Evolutionary conservation across 768 basidiomycete genomes (phyloP), one percentile per base, ranked within the genome.

Genomic region (Crassisporium funariophilum): DNA sequence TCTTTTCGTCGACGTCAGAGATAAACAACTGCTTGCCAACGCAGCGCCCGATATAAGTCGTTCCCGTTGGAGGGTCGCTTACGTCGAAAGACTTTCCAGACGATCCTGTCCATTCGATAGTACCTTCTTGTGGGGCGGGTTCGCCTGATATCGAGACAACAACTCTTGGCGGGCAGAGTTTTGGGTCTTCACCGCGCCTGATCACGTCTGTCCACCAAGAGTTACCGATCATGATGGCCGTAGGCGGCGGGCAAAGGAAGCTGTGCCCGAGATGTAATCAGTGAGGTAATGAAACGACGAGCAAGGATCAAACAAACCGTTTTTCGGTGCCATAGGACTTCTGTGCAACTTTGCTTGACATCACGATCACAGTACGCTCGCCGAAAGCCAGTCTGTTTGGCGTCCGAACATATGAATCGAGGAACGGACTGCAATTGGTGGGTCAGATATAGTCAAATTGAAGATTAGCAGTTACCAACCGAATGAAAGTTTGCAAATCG

Each of bases 281-380:
- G 52, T n/a, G 41, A 47, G 43, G 15, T 29, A 41, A 31, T 19
- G 10, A 36, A 41, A 45, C 40, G 31, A 40, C 24, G 19, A 29
- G 10, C 24, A 17, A 35, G 16, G 36, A 47, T 46, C 25, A 22
- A 29, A 59, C 75, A 36, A 50, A 88, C 88, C 95, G 80, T 67
- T 97, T 97, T 67, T 98, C 95, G 13, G 88, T 93, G 27, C 94
- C 95, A 63, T 98, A 98, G 7, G 91, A 93, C 63, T 98, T 95
- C 74, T 98, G 95, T 3, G 92, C 95, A 22, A 98, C 94, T 61
- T 89, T 93, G 63, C 89, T 92, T n/a, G 92, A 95, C 90, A 97
- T 94, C 58, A 98, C 88, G 50, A 98, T 88, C 50, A 98, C 82
- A 4, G 93, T 92, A 38, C 93, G 83, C 65, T 98, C 95, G 41